Evolutionary conservation across 2,329 filamentous ascomycete genomes (phyloP), one percentile per base, ranked within the genome.

Genomic region (Claviceps purpurea): DNA sequence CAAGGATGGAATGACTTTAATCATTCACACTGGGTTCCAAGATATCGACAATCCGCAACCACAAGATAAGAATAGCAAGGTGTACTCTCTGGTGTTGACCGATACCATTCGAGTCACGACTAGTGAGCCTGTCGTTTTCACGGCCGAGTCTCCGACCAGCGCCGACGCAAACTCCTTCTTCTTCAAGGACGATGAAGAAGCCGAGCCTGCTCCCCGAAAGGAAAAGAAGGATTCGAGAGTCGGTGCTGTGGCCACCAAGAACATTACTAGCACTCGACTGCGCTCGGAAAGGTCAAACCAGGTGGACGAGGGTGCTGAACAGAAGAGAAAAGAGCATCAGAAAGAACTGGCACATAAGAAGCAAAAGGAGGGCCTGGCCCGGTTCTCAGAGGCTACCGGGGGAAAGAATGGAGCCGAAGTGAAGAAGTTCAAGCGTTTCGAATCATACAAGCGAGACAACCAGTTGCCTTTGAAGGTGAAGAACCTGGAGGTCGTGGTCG

Each of bases 371-470:
- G 93, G 93, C 50, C 70, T 95, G 24, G 85, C 83, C 18, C 80
- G 89, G 56, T 98, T 94, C 65, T 82, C 88, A 43, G 89, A 95
- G 62, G 87, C 87, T 0, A 90, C 86, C 0, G 85, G 83, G 54
- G 88, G 85, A 53, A 77, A 91, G 57, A 93, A 95, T 62, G 93
- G 91, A 38, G 83, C 84, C n/a, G 85, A 93, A 58, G 85, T 94
- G 66, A 97, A 97, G 76, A 95, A 91, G 71, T 97, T 98, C 76
- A 97, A 97, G 74, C 87, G 89, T 52, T 98, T 97, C 64, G 93
- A 98, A 68, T 98, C 93, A 0, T 98, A 98, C 73, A 98, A 97
- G 75, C 82, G 91, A 55, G 93, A 97, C 67, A 95, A 94, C 60
- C 91, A 97, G 67, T 82, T 98, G 51, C 93, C 93, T 1, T 65